phyloP scores from a whole-genome alignment of 768 basidiomycete genomes.

The Omphalotus guepiniiformis region DNA sequence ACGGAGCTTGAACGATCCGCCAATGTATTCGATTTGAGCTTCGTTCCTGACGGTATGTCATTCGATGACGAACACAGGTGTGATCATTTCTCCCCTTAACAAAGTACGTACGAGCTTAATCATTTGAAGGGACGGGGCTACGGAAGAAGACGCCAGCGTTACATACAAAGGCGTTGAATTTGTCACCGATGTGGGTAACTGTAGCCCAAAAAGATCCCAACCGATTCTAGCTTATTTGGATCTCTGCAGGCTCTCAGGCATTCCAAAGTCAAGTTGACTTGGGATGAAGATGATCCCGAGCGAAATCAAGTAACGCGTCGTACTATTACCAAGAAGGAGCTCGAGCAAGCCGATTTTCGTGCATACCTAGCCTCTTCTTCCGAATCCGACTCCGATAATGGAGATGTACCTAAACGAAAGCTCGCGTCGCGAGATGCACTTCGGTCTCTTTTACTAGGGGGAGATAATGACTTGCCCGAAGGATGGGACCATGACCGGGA shows the following conservation, averaged over 20 bases:
- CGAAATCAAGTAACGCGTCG: conserved; percentile 78
- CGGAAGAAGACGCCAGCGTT: conserved; percentile 46
- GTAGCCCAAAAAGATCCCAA: neutral
- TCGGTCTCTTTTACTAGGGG: conserved; percentile 70
- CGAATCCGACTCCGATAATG: conserved; percentile 51
- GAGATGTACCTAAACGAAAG: conserved; percentile 27
- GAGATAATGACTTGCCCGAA: conserved; percentile 71
- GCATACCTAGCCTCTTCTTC: conserved; percentile 72
- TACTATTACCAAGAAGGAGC: conserved; percentile 72
- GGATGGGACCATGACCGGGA: conserved; percentile 64
- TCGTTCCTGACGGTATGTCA: conserved; percentile 84
- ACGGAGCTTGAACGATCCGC: conserved; percentile 96
- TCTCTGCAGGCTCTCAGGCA: conserved; percentile 80
- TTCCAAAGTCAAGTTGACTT: conserved; percentile 96
- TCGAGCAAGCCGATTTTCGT: conserved; percentile 88
- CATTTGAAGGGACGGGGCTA: conserved; percentile 73
- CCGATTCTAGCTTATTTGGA: neutral
- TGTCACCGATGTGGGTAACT: conserved; percentile 75
- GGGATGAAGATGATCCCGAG: conserved; percentile 97
- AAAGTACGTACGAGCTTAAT: neutral
- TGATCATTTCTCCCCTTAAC: neutral
- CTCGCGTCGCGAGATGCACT: conserved; percentile 60
- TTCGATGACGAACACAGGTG: conserved; percentile 79
- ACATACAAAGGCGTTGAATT: conserved; percentile 81
- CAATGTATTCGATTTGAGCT: conserved; percentile 93